Base-by-base conservation (phyloP, 2,329 filamentous ascomycete species). In the Seiridium unicorne region DNA sequence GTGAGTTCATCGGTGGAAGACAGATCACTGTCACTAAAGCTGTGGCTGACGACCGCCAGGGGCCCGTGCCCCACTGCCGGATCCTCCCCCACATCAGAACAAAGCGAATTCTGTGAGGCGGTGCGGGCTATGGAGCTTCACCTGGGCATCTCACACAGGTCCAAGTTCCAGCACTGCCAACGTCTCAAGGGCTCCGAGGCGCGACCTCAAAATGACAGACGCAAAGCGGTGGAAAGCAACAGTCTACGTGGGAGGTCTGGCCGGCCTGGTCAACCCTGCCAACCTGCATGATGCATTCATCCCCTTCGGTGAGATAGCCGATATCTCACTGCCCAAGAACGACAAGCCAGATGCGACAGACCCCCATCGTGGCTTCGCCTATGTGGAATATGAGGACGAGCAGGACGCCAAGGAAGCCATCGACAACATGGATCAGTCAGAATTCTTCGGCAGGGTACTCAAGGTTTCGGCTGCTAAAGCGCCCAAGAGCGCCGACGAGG, bases 381-480 rank as follows among this genome's bases (percentile, higher is more conserved):
- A 99, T 73, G 91, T 99, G 55, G 95, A 99, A 72, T 99, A 91
- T 71, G 93, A 97, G 69, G 85, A 92, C 60, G 83, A 87, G 10
- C 86, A 89, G 60, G 95, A 99, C 76, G 94, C 93, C 35, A 89
- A 89, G 70, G 94, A 98, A 76, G 95, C 95, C 55, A 97, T 99
- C 74, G 93, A 98, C 81, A 99, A 99, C 73, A 98, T 99, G 94
- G 92, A 99, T 73, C 93, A 97, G 74, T 90, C 93, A 62, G 94
- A 98, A 77, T 85, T 99, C 51, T 98, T 94, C 73, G 96, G 95
- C 9, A 87, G 92, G 61, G 89, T 95, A 11, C 89, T 99, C 73
- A 97, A 93, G 74, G 94, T 98, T 56, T 93, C 92, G 49, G 85
- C 90, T 59, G 96, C 96, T 48, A 99, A 97, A 76, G 87, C 92